Conservation (phyloP, 768 basidiomycete genomes). For the Kwoniella mangroviensis region DNA sequence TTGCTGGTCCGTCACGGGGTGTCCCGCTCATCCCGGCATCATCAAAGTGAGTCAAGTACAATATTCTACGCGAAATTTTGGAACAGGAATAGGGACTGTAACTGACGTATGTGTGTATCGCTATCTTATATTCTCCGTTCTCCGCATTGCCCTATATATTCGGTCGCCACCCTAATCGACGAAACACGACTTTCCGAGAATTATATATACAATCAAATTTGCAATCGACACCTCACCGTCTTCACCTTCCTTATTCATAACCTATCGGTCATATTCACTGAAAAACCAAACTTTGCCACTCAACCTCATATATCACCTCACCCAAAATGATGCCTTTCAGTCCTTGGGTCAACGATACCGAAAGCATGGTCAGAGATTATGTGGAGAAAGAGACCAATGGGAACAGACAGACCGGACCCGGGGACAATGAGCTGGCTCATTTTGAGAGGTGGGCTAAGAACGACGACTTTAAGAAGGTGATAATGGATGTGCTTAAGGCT, state of each 20-base stretch:
- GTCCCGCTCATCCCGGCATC: conserved; percentile 23
- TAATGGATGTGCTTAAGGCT: conserved; percentile 44
- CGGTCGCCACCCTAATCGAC: neutral
- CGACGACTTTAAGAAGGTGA: conserved; percentile 44
- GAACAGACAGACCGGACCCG: conserved; percentile 28
- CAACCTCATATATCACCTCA: conserved; percentile 1
- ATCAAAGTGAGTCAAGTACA: conserved; percentile 18
- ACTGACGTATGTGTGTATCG: conserved; percentile 20
- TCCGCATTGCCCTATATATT: neutral
- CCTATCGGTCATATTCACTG: conserved; percentile 1
- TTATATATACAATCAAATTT: neutral
- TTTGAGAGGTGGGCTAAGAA: conserved; percentile 41
- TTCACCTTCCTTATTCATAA: neutral
- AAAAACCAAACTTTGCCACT: neutral
- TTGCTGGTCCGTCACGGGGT: conserved; percentile 2
- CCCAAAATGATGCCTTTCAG: conserved; percentile 21
- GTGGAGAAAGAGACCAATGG: conserved; percentile 42
- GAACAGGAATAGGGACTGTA: too few relatives aligned
- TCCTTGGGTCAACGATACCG: conserved; percentile 32
- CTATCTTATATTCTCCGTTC: conserved; percentile 6
- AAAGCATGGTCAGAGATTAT: conserved; percentile 39
- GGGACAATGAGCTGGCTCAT: conserved; percentile 24
- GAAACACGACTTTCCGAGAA: conserved; percentile 12
- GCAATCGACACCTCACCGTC: neutral
- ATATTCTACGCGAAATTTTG: neutral